Percentiles rank a stretch among this genome's conserved stretches.
These are phyloP conservation scores for Silene conica DNA, from an alignment of 148 eudicot genomes.

Conservation along the genomic window DNA sequence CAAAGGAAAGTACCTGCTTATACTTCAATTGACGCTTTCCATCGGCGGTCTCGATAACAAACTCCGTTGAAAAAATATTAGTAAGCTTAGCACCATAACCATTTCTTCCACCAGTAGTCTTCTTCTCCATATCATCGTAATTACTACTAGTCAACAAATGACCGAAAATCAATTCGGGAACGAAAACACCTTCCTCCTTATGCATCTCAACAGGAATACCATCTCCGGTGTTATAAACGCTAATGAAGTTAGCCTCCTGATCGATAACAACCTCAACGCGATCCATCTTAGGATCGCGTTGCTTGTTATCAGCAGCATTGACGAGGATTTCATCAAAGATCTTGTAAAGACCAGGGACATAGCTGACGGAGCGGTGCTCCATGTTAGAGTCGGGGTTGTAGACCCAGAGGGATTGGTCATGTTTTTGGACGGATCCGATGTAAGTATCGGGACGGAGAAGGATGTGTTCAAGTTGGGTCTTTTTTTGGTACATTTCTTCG, in stretches of 20 bases:
- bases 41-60: slow-evolving; percentile 87
- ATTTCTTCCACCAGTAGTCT: slow-evolving; percentile 97
- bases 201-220: slow-evolving; percentile 94
- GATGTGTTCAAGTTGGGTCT: slow-evolving; percentile 92
- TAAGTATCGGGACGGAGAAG: slow-evolving; percentile 96
- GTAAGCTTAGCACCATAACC: slow-evolving; percentile 97
- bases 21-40: slow-evolving; percentile 74
- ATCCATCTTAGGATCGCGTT: slow-evolving; percentile 78
- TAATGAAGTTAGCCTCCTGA: slow-evolving; percentile 41
- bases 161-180: slow-evolving; percentile 93
- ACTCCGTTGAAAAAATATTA: slow-evolving; percentile 84
- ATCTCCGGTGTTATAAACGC: slow-evolving; percentile 75
- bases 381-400: slow-evolving; percentile 39
- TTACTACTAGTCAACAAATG: slow-evolving; percentile 91
- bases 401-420: slow-evolving; percentile 69
- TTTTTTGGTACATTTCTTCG: slow-evolving; percentile 93
- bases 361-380: slow-evolving; percentile 37
- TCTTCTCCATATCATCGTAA: slow-evolving; percentile 72
- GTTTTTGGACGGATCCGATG: slow-evolving; percentile 81
- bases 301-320: slow-evolving; percentile 92
- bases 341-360: slow-evolving; percentile 91
- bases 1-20: slow-evolving; percentile 52
- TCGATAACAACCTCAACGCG: slow-evolving; percentile 55
- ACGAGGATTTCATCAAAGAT: slow-evolving; percentile 94
- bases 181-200: slow-evolving; percentile 83